Evolutionary conservation across 2,329 filamentous ascomycete genomes (phyloP), one percentile per base, ranked within the genome.

Genomic region (Tolypocladium paradoxum): DNA sequence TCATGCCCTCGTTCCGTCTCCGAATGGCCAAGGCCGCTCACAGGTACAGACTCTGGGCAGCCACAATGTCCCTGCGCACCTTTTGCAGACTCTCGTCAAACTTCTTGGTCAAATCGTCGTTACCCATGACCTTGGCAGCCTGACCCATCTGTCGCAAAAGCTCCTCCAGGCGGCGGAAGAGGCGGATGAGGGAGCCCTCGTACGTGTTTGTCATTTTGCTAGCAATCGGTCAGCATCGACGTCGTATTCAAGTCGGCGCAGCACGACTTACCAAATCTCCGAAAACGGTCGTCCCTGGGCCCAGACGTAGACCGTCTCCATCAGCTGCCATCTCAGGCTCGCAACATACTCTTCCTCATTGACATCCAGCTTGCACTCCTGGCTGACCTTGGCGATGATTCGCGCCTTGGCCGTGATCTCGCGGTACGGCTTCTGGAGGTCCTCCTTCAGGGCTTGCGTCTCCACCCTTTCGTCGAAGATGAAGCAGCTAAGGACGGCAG

Each of bases 191-290:
- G 54, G 90, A 96, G 55, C 93, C 93, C 74, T 99, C 93, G 70
- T 96, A 99, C 31, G 92, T 89, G 63, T 96, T 92, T 31, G 93
- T 97, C 91, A 99, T 96, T 89, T 95, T 95, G 73, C 92, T 95
- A 58, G 8, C 43, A 27, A 36, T 27, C 18, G 8, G 38, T 47
- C 34, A 51, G 49, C 49, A 29, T 47, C 27, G 4, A 6, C 29
- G 1, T 47, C 6, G 27, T 9, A 12, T 33, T 20, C 7, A 14
- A 12, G 9, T 12, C 27, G 27, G 18, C 18, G 27, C 5, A 16
- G 43, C 18, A 14, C 1, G 53, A 81, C 89, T 65, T 82, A 96
- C 92, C 93, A 97, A 57, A 99, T 96, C 61, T 96, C 85, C 1
- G 88, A 83, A 74, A 99, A 99, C 0, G 88, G 84, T 61, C 87